Conservation (phyloP, 139 green algal species). For the Coelastrella sp. region DNA sequence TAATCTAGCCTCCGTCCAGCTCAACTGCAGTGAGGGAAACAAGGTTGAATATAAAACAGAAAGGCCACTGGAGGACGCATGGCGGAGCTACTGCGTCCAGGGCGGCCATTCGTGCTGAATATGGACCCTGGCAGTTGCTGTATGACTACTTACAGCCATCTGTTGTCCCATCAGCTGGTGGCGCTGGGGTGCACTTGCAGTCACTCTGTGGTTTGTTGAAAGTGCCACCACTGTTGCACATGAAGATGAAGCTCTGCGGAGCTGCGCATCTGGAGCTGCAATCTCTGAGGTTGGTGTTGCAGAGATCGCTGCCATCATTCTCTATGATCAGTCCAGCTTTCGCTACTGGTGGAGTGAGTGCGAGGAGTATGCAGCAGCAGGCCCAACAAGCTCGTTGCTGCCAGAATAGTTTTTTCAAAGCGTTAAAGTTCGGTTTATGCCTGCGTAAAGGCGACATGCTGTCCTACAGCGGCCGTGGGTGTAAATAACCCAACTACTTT, state of each 20-base stretch:
- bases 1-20: too few relatives aligned
- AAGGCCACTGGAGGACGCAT: too few relatives aligned
- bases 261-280: constrained; percentile 4
- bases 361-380: not conserved
- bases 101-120: too few relatives aligned
- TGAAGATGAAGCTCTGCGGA: constrained; percentile 45
- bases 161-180: constrained; percentile 9
- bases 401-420: too few relatives aligned
- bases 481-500: too few relatives aligned
- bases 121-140: too few relatives aligned
- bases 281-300: not conserved
- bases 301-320: constrained; percentile 39
- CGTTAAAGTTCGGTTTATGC: too few relatives aligned
- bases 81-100: too few relatives aligned
- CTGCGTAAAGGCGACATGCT: too few relatives aligned
- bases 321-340: constrained; percentile 34
- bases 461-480: too few relatives aligned
- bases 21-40: too few relatives aligned
- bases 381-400: not conserved
- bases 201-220: constrained; percentile 35
- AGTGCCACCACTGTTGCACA: constrained; percentile 40
- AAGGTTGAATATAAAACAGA: too few relatives aligned
- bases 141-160: constrained; percentile 31
- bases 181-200: constrained; percentile 30
- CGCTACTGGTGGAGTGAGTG: not conserved